phyloP scores from a whole-genome alignment of 163 green algal genomes.

The Volvox carteri region DNA sequence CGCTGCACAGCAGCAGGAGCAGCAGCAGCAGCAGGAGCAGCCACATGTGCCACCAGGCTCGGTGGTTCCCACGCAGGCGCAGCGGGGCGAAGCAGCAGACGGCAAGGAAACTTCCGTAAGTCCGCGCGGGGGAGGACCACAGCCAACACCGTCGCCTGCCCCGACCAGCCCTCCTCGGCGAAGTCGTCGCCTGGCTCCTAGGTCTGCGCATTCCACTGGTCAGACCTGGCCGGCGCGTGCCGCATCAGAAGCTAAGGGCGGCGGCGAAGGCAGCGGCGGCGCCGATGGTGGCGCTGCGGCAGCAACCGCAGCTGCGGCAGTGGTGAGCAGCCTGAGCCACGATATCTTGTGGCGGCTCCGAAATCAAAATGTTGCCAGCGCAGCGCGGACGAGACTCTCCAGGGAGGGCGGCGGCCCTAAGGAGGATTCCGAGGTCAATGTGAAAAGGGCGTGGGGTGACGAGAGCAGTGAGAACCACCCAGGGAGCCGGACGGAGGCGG shows the following conservation, averaged over 20 bases:
- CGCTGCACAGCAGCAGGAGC: neutral
- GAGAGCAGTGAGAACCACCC: no score
- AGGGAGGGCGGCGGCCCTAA: no score
- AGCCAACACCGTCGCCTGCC: neutral
- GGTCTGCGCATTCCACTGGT: no score
- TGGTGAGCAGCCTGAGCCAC: neutral
- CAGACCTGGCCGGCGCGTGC: no score
- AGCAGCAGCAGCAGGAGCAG: neutral
- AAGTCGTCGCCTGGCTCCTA: neutral
- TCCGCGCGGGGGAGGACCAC: neutral
- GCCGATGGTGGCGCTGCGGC: neutral
- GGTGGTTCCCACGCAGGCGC: no score
- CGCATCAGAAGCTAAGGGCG: no score
- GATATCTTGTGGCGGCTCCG: neutral
- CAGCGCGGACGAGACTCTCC: no score
- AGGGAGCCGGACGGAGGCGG: no score
- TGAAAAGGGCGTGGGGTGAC: no score
- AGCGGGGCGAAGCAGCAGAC: neutral
- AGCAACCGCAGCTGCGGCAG: neutral
- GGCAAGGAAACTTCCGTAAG: neutral
- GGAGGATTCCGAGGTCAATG: no score
- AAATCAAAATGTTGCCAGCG: neutral
- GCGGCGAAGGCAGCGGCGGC: neutral
- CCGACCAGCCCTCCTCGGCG: neutral
- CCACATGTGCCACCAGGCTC: no score